A percentile compares a stretch with the other conserved stretches of the same genome.
These are phyloP conservation scores for Podaxis sp. DNA, from an alignment of 768 basidiomycete genomes.

Conservation along the genomic window DNA sequence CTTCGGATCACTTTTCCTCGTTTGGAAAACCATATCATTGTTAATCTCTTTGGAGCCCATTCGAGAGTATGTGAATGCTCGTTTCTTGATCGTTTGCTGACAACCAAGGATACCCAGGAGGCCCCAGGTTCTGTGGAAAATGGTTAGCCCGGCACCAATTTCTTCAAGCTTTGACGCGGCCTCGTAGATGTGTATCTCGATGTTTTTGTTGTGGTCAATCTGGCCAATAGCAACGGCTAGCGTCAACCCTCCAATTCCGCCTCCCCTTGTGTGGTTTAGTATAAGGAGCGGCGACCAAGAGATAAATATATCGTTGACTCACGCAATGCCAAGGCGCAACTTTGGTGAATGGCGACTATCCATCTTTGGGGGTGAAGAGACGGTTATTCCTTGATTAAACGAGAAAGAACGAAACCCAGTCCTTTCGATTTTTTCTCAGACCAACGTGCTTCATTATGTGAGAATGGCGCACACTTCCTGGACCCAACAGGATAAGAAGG, in stretches of 20 bases:
- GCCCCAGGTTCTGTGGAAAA: constrained; percentile 29
- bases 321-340: constrained; percentile 8
- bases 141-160: constrained; percentile 37
- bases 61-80: background rate
- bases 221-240: constrained; percentile 23
- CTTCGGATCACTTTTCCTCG: constrained; percentile 31
- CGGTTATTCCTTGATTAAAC: background rate
- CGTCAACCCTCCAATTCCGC: constrained; percentile 29
- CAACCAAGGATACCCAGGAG: constrained; percentile 23
- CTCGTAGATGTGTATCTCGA: constrained; percentile 38
- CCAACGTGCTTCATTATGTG: background rate
- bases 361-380: background rate
- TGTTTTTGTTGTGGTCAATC: constrained; percentile 23
- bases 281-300: background rate
- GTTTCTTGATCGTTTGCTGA: constrained; percentile 14
- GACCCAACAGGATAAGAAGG: background rate
- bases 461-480: background rate
- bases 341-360: background rate
- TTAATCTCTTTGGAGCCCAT: background rate
- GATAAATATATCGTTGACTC: background rate
- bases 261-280: constrained; percentile 20
- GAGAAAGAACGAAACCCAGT: background rate
- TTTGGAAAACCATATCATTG: constrained; percentile 21
- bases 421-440: background rate
- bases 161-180: constrained; percentile 33